phyloP scores from a whole-genome alignment of 2,329 filamentous ascomycete genomes.

The Harringtonia aguacate region DNA sequence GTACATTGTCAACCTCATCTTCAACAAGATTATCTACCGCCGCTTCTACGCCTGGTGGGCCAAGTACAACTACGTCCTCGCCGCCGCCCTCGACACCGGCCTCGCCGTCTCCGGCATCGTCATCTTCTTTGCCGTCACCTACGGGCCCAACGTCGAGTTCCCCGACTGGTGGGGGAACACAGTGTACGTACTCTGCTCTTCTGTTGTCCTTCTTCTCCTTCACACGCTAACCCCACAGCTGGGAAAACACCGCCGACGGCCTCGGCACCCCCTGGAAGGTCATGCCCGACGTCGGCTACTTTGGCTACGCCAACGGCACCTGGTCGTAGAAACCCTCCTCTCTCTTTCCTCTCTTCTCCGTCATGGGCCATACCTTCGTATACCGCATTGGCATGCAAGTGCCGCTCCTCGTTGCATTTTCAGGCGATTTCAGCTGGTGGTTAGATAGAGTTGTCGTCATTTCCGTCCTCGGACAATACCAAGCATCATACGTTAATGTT shows the following conservation, averaged over 20 bases:
- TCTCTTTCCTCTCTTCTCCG: too few species aligned
- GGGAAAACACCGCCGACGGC: constrained; percentile 22
- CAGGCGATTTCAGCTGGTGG: too few species aligned
- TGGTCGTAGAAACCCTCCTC: constrained; percentile 16
- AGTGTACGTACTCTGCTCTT: constrained; percentile 12
- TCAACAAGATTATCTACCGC: constrained; percentile 31
- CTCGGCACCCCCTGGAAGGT: constrained; percentile 19
- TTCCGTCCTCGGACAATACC: too few species aligned
- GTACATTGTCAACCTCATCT: constrained; percentile 33
- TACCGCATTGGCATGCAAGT: too few species aligned
- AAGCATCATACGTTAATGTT: too few species aligned
- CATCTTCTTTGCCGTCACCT: constrained; percentile 24
- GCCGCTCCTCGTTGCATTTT: too few species aligned
- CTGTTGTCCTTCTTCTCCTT: background rate
- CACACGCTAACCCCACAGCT: constrained; percentile 3
- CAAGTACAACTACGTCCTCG: constrained; percentile 30
- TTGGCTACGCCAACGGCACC: constrained; percentile 20
- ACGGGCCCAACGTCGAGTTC: constrained; percentile 20
- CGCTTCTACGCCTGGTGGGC: constrained; percentile 34
- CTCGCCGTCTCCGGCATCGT: constrained; percentile 22
- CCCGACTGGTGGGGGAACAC: constrained; percentile 24
- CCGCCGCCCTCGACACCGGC: constrained; percentile 21
- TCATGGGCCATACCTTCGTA: too few species aligned
- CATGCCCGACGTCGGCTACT: constrained; percentile 21
- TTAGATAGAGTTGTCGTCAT: too few species aligned